Base-by-base conservation (phyloP, 768 basidiomycete genomes). In the Chiua virens region DNA sequence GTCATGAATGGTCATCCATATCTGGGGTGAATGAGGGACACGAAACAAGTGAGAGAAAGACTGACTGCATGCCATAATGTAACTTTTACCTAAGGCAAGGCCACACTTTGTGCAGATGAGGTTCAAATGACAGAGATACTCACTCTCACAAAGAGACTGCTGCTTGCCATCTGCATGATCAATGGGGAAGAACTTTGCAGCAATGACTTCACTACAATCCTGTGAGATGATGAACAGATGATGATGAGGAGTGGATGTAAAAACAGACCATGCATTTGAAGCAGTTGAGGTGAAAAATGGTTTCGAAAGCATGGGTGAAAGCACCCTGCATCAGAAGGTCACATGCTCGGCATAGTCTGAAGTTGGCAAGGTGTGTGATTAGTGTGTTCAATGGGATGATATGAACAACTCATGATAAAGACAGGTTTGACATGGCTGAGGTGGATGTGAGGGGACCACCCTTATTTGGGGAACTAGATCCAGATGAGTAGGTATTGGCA, bases 41-140 rank as follows among this genome's bases (percentile, higher is more conserved):
- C 43, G 22, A 48, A 42, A 50, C 14, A n/a, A 15, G 30, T 0
- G 34, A 42, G 34, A 30, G 44, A 34, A 27, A 42, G 22, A 81
- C 87, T 71, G 66, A 98, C 96, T 95, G 79, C 97, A 97, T 38
- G 97, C 97, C 38, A 97, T 99, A 75, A 99, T 98, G 64, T 99
- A 99, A 73, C 93, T 97, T 47, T 93, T 96, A 63, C 97, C 79
- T 53, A 99, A 72, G 36, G 97, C 97, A 76, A 87, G 84, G 38
- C 88, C 87, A 71, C 97, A 99, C 72, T 97, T 96, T 42, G 87
- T 91, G 69, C 97, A 99, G 55, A 99, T 94, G 62, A 99, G 81
- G 71, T 93, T 93, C 48, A 99, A 79, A 49, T 97, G 83, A 59
- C 92, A 83, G 72, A 99, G 98, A 72, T 98, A 99, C 69, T 99